Evolutionary conservation across 2,329 filamentous ascomycete species (phyloP).

Genomic region (Scolecobasidium constrictum): DNA sequence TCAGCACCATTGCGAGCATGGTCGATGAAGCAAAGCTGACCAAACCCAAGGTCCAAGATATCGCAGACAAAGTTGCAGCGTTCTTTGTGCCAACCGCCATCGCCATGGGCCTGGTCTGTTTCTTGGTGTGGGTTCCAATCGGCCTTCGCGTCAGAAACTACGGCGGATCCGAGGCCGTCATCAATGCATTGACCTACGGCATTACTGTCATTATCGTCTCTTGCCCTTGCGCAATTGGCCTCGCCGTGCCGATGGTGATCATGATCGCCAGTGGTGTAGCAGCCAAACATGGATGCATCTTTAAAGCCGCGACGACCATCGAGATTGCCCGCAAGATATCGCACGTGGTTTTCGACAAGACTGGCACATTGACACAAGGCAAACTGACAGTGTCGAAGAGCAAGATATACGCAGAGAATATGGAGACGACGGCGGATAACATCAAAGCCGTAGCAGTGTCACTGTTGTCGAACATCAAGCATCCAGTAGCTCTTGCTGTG

Average conservation of each 20-base stretch:
- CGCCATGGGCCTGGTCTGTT: constrained; percentile 45
- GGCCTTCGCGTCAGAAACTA: constrained; percentile 30
- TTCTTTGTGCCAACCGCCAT: constrained; percentile 61
- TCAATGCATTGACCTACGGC: constrained; percentile 56
- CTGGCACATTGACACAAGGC: constrained; percentile 60
- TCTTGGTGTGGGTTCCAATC: constrained; percentile 56
- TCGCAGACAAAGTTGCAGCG: constrained; percentile 56
- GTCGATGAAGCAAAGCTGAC: constrained; percentile 60
- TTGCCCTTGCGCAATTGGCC: constrained; percentile 67
- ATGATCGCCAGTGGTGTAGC: constrained; percentile 59
- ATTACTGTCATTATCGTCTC: constrained; percentile 66
- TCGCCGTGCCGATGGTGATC: constrained; percentile 69
- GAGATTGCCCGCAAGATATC: constrained; percentile 51
- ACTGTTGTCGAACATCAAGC: constrained; percentile 34
- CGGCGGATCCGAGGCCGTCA: constrained; percentile 34
- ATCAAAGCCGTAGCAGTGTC: too few species aligned
- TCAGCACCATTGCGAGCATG: constrained; percentile 56
- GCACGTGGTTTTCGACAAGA: constrained; percentile 72
- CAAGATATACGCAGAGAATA: constrained; percentile 15
- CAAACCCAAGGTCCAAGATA: constrained; percentile 56
- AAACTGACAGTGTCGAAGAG: constrained; percentile 30
- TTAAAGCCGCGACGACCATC: constrained; percentile 55
- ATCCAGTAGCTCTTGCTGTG: constrained; percentile 43
- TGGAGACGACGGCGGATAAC: neutral
- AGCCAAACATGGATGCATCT: constrained; percentile 54